Evolutionary conservation across 306 rosid genomes (phyloP).

Genomic region (Aeschynomene evenia): DNA sequence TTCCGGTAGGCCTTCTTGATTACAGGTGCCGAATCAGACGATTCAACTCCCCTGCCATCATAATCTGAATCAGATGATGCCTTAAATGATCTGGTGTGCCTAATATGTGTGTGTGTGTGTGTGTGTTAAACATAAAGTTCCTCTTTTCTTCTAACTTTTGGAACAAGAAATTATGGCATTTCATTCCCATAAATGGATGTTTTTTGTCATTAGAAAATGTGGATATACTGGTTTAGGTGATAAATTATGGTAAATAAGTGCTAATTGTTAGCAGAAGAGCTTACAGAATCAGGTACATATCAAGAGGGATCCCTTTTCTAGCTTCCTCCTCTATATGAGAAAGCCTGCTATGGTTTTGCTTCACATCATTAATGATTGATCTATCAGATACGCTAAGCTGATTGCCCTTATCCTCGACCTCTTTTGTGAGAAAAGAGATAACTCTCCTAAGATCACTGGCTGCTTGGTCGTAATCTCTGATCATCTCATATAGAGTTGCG

Average conservation of each 20-base stretch:
- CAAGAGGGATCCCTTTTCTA: constrained; percentile 78
- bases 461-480: constrained; percentile 90
- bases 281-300: constrained; percentile 94
- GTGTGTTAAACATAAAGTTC: background rate
- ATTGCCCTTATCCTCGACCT: constrained; percentile 51
- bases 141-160: background rate
- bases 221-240: constrained; percentile 2
- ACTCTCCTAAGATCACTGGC: constrained; percentile 77
- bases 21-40: constrained; percentile 76
- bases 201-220: background rate
- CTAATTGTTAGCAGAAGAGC: constrained; percentile 32
- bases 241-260: constrained; percentile 12
- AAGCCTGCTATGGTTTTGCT: constrained; percentile 64
- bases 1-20: constrained; percentile 95
- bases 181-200: no score
- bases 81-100: constrained; percentile 14
- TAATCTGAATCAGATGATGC: constrained; percentile 30
- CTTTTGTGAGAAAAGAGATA: constrained; percentile 55
- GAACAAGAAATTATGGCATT: background rate
- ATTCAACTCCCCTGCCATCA: constrained; percentile 84
- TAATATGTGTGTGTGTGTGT: no score
- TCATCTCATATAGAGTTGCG: constrained; percentile 72
- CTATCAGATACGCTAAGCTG: constrained; percentile 59
- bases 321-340: constrained; percentile 84
- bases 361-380: constrained; percentile 68